Evolutionary conservation across 352 stramenopile genomes (phyloP).

Genomic region (Phytophthora ohioensis): DNA sequence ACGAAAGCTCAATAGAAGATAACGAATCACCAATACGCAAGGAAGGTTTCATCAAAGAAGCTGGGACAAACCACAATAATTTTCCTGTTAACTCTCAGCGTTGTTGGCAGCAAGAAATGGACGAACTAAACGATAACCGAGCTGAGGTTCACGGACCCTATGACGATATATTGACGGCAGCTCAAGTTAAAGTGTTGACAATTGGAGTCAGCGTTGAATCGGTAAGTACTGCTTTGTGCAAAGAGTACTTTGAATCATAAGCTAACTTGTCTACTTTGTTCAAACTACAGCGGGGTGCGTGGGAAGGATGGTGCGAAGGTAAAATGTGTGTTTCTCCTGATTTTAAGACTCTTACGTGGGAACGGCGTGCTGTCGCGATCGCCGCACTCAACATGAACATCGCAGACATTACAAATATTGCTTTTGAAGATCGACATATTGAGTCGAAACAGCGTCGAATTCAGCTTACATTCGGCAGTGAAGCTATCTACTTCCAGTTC

Average conservation of each 20-base stretch:
- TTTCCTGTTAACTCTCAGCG: conserved; percentile 27
- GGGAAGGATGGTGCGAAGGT: conserved; percentile 40
- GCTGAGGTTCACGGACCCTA: background rate
- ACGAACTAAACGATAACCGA: background rate
- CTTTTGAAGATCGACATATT: conserved; percentile 13
- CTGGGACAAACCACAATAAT: background rate
- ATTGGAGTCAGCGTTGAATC: conserved; percentile 28
- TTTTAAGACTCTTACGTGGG: conserved; percentile 28
- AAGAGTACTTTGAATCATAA: too few species aligned
- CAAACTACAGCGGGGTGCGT: conserved; percentile 30
- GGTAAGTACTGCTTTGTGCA: conserved; percentile 14
- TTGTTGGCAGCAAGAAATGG: conserved; percentile 11
- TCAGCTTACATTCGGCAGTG: conserved; percentile 26
- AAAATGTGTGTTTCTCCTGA: conserved; percentile 28
- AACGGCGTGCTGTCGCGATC: conserved; percentile 30
- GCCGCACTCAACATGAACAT: conserved; percentile 32
- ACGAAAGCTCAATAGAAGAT: conserved; percentile 24
- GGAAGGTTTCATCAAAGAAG: conserved; percentile 2
- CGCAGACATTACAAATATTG: conserved; percentile 22
- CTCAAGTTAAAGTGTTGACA: conserved; percentile 16
- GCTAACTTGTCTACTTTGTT: background rate
- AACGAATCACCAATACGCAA: background rate
- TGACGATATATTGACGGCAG: conserved; percentile 1
- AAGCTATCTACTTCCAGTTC: conserved; percentile 27
- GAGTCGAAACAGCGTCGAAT: conserved; percentile 12